Percentiles rank a stretch among this genome's conserved stretches.
These are phyloP conservation scores for Taiwanofungus camphoratus DNA, from an alignment of 1,284 basidiomycete species.

Conservation along the genomic window DNA sequence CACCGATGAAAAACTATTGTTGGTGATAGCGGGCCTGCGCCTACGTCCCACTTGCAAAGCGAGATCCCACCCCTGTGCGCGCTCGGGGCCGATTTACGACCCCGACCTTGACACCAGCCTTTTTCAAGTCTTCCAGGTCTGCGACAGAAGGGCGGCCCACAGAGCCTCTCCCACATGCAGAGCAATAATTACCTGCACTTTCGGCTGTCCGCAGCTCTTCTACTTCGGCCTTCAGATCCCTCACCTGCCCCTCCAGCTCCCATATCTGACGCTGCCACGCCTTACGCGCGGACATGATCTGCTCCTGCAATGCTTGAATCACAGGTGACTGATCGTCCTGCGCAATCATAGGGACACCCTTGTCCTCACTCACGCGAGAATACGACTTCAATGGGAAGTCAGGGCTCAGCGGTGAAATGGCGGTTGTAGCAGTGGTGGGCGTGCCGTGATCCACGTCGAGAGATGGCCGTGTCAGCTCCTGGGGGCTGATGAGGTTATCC, in stretches of 20 bases:
- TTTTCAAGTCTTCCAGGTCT: constrained; percentile 20
- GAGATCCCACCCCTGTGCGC: constrained; percentile 53
- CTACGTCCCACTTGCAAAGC: constrained; percentile 51
- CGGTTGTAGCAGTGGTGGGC: constrained; percentile 33
- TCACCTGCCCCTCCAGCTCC: constrained; percentile 71
- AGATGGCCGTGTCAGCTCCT: constrained; percentile 29
- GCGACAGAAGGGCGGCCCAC: constrained; percentile 9
- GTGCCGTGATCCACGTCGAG: constrained; percentile 42
- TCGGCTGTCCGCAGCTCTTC: constrained; percentile 44
- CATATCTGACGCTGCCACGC: constrained; percentile 67
- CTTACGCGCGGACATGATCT: constrained; percentile 51
- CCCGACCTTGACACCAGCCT: constrained; percentile 24
- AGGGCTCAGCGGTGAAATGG: constrained; percentile 50
- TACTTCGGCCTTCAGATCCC: constrained; percentile 62
- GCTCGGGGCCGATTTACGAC: constrained; percentile 66
- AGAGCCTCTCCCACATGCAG: constrained; percentile 51
- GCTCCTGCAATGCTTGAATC: constrained; percentile 54
- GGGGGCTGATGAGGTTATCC: constrained; percentile 46
- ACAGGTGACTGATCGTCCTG: constrained; percentile 42
- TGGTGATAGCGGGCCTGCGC: background rate
- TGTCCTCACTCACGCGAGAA: constrained; percentile 30
- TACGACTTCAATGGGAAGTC: constrained; percentile 25
- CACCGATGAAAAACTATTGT: background rate
- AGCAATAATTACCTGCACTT: constrained; percentile 42
- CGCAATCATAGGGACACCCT: constrained; percentile 25